These are phyloP conservation scores for Aspergillus asperescens DNA, from an alignment of 495 filamentous ascomycete genomes.

Conservation along the genomic window DNA sequence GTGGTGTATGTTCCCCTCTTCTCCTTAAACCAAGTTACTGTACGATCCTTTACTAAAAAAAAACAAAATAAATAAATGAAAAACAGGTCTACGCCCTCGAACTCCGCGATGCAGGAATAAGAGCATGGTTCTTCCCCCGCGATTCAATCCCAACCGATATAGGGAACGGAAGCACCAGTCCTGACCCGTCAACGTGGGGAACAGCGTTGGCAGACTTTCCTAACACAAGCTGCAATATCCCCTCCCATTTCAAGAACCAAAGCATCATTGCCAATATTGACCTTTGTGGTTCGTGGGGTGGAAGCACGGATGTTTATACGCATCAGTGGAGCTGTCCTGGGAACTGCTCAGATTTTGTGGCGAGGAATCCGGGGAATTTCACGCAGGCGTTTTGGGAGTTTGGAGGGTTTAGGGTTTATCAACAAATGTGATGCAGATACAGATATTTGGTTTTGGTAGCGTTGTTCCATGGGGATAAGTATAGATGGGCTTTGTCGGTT, in stretches of 20 bases:
- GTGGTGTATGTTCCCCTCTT: constrained; percentile 31
- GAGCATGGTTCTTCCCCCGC: constrained; percentile 47
- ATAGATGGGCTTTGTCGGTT: too few species aligned
- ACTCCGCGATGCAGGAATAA: constrained; percentile 41
- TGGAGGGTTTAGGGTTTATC: constrained; percentile 40
- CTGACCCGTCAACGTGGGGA: constrained; percentile 46
- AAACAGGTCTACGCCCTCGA: constrained; percentile 43
- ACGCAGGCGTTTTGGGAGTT: constrained; percentile 50
- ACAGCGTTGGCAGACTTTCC: constrained; percentile 49
- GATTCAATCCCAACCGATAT: constrained; percentile 37
- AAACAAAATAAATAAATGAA: too few species aligned
- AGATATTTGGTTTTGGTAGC: too few species aligned
- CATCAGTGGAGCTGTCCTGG: constrained; percentile 40
- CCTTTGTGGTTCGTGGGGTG: constrained; percentile 43
- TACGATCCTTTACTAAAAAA: too few species aligned
- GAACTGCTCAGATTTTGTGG: constrained; percentile 39
- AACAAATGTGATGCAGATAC: constrained; percentile 12
- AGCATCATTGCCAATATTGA: constrained; percentile 51
- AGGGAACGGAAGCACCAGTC: constrained; percentile 17
- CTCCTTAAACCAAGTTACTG: not conserved
- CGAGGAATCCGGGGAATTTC: constrained; percentile 34
- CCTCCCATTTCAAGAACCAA: constrained; percentile 44
- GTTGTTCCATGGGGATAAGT: too few species aligned
- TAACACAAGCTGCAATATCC: constrained; percentile 44
- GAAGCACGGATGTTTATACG: constrained; percentile 30